Evolutionary conservation across 2,329 filamentous ascomycete species (phyloP).

Genomic region (Epichloe aotearoae): DNA sequence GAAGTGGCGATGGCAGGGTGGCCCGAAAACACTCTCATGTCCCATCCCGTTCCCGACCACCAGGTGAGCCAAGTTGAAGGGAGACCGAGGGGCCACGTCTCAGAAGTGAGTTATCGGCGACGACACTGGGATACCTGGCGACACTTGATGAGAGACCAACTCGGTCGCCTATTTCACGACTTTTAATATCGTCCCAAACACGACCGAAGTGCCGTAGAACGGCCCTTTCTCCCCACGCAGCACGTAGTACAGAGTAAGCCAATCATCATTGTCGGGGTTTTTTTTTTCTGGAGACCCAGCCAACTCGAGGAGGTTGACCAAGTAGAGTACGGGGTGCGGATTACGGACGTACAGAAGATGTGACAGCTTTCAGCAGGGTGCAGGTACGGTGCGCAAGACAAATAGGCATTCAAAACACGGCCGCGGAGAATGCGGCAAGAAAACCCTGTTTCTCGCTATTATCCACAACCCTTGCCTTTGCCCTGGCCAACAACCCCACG

Average conservation of each 20-base stretch:
- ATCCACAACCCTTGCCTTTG: neutral
- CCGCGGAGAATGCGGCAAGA: neutral
- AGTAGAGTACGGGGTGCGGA: too few species aligned
- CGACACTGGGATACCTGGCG: neutral
- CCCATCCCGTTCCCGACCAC: neutral
- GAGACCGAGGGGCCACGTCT: neutral
- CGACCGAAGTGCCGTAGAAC: neutral
- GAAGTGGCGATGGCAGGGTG: neutral
- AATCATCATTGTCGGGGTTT: neutral
- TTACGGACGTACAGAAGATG: too few species aligned
- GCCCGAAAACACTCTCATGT: neutral
- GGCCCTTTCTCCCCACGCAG: neutral
- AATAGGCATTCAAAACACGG: too few species aligned
- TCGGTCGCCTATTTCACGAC: neutral
- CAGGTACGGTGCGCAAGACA: neutral
- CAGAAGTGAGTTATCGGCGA: neutral
- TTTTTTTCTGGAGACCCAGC: neutral
- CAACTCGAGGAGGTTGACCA: neutral
- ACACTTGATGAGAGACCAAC: neutral
- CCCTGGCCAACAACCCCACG: too few species aligned
- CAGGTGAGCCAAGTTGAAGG: neutral
- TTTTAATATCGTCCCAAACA: neutral
- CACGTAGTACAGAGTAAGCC: neutral
- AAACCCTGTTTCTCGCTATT: neutral
- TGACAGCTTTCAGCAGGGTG: neutral